Conservation (phyloP, 2,329 filamentous ascomycete species). For the Shiraia bambusicola region DNA sequence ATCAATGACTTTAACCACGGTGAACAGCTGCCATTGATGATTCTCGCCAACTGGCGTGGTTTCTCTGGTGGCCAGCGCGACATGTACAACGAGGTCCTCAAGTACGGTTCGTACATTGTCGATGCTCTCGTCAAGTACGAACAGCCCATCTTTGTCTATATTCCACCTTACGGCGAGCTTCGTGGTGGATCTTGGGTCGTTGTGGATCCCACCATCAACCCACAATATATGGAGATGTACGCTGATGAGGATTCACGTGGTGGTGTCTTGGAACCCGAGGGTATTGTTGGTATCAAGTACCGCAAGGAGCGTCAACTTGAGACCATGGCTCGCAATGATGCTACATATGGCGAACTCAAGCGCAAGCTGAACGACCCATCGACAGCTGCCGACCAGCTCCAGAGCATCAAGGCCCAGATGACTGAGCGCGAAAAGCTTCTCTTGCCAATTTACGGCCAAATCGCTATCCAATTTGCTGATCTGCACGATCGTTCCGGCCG, state of each 20-base stretch:
- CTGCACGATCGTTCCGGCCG: conserved; percentile 94
- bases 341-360: conserved; percentile 79
- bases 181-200: conserved; percentile 99
- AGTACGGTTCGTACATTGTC: conserved; percentile 99
- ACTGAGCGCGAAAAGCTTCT: conserved; percentile 81
- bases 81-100: conserved; percentile 99
- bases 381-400: conserved; percentile 72
- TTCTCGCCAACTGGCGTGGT: conserved; percentile 99
- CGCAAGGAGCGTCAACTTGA: conserved; percentile 95
- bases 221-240: conserved; percentile 98
- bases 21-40: conserved; percentile 97
- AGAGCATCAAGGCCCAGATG: conserved; percentile 81
- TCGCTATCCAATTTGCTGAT: conserved; percentile 95
- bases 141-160: conserved; percentile 98
- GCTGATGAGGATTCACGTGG: conserved; percentile 92
- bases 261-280: conserved; percentile 96
- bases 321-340: conserved; percentile 93
- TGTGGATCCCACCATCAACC: conserved; percentile 97
- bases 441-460: conserved; percentile 89
- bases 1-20: conserved; percentile 99
- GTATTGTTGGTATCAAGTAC: conserved; percentile 98
- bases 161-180: conserved; percentile 92
- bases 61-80: conserved; percentile 99
- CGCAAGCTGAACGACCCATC: conserved; percentile 70
- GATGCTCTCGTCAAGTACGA: conserved; percentile 97